A percentile compares a stretch with the other conserved stretches of the same genome.
Conservation (phyloP, 805 yeast genomes). For the Sugiyamaella chiloensis region DNA sequence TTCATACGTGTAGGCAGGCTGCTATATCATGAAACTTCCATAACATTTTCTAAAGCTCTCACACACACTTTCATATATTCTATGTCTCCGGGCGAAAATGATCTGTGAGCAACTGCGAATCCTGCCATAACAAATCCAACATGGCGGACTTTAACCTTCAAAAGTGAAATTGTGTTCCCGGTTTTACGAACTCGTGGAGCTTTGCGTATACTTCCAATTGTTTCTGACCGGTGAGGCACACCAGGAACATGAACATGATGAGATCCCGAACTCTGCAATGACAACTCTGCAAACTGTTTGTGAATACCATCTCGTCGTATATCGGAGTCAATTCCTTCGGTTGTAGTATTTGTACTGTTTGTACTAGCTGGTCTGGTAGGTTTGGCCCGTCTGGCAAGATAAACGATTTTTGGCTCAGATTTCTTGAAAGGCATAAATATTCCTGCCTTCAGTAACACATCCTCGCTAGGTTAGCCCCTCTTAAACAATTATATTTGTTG, state of each 20-base stretch:
- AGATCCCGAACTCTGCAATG: no score
- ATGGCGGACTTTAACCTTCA: constrained; percentile 10
- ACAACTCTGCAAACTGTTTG: no score
- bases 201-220: no score
- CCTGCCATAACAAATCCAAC: constrained; percentile 32
- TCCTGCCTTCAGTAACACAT: constrained; percentile 20
- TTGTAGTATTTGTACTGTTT: no score
- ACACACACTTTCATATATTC: constrained; percentile 30
- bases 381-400: not conserved
- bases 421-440: constrained; percentile 25
- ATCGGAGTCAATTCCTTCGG: no score
- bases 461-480: constrained; percentile 7
- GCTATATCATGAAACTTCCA: not conserved
- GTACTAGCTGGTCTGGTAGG: not conserved
- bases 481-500: not conserved
- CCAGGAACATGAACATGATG: no score
- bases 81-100: constrained; percentile 30
- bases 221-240: no score
- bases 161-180: not conserved
- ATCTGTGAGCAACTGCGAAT: constrained; percentile 17
- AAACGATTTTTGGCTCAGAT: not conserved
- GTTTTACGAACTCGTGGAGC: no score
- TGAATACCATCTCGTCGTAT: no score
- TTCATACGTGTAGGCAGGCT: no score
- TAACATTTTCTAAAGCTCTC: constrained; percentile 27